Evolutionary conservation across 371 early-diverging fungal genomes (phyloP), one percentile per base, ranked within the genome.

Genomic region (Lichtheimia ramosa): DNA sequence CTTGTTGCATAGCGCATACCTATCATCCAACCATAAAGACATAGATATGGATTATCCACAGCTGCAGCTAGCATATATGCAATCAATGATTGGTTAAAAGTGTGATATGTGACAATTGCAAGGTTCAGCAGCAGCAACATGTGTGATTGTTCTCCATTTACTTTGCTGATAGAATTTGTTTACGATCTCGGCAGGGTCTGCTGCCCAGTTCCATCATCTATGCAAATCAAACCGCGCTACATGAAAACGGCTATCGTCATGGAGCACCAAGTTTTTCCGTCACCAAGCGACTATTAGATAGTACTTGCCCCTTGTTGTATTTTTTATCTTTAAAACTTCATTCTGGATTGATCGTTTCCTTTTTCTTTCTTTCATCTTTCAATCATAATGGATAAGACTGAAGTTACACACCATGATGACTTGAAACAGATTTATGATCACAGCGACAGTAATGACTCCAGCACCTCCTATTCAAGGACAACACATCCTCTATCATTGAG

Each of bases 251-350:
- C 12, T 21, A 48, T 53, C 57, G 48, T 56, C 57, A 56, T 56
- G 57, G 57, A 56, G 57, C 43, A 28, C 48, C 28, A 23, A 48
- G 48, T 24, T 28, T 56, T 48, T 56, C 28, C 57, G 57, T 56
- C 48, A 39, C 20, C 28, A 48, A 27, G 46, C 21, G 14, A 41
- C n/a, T 39, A 41, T n/a, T 28, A 13, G 27, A 15, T 57, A n/a
- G n/a, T 16, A 18, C 25, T 28, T 34, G 23, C 25, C 10, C 25
- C 15, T 49, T 28, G 13, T 39, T 16, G 6, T 57, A n/a, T 16
- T 21, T n/a, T 49, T 48, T 14, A 21, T 48, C n/a, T 34, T 57
- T 34, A 24, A 42, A 40, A 41, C 24, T 54, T 54, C 39, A 40
- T n/a, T 40, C 5, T 42, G 3, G 16, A 14, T 4, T 34, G 20